Conservation (phyloP, 2,329 filamentous ascomycete genomes). For the Metarhizium humberi region DNA sequence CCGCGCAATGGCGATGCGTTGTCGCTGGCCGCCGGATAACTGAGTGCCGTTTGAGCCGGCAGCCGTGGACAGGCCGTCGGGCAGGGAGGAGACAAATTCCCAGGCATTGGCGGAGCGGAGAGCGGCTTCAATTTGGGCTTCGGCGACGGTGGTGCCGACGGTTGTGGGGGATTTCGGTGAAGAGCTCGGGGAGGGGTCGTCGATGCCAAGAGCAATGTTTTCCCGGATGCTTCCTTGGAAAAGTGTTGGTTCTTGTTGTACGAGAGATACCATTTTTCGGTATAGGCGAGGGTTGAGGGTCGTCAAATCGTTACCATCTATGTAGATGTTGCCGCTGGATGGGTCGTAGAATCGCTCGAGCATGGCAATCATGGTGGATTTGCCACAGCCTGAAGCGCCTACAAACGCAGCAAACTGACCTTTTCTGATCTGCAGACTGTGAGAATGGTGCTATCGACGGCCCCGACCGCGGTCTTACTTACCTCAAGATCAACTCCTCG, state of each 20-base stretch:
- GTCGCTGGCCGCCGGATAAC: conserved; percentile 10
- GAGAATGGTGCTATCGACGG: too few species aligned
- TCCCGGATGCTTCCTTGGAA: conserved; percentile 76
- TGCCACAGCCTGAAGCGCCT: conserved; percentile 47
- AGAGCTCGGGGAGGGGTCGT: conserved; percentile 7
- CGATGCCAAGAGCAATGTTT: conserved; percentile 48
- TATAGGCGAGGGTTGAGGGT: conserved; percentile 39
- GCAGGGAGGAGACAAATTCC: conserved; percentile 65
- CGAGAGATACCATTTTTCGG: conserved; percentile 42
- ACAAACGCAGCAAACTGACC: conserved; percentile 26
- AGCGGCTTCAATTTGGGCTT: conserved; percentile 30
- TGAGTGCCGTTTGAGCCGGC: conserved; percentile 52
- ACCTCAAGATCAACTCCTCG: too few species aligned
- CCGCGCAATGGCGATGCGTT: conserved; percentile 12
- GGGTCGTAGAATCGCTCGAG: conserved; percentile 37
- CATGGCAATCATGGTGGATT: conserved; percentile 50
- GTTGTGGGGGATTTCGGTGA: too few species aligned
- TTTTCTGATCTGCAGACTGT: too few species aligned
- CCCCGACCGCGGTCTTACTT: too few species aligned
- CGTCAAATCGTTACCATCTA: conserved; percentile 33
- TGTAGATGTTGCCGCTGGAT: conserved; percentile 33
- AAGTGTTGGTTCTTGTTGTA: conserved; percentile 54
- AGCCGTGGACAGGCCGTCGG: conserved; percentile 80
- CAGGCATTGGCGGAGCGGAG: conserved; percentile 38
- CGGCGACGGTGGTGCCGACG: neutral